A percentile compares a stretch with the other conserved stretches of the same genome.
phyloP scores from a whole-genome alignment of 1,139 yeast species.

The Candida mesenterica region DNA sequence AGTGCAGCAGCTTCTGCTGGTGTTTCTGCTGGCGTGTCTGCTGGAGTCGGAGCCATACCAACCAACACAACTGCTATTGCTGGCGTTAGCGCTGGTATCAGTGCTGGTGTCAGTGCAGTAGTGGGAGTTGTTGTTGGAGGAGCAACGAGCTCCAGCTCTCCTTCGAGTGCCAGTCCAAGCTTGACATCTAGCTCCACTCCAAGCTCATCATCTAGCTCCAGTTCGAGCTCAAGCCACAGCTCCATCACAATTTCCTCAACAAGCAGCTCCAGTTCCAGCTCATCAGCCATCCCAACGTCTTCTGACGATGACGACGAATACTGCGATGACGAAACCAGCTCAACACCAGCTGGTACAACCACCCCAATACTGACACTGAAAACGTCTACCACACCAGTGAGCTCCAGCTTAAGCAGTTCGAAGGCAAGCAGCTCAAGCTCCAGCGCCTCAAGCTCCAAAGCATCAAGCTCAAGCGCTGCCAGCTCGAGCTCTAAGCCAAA shows the following conservation, averaged over 20 bases:
- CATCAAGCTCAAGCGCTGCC: not conserved
- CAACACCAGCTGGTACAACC: not conserved
- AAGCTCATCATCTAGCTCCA: constrained; percentile 12
- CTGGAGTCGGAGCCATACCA: constrained; percentile 7
- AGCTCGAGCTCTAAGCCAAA: constrained; percentile 3
- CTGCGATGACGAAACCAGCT: constrained; percentile 1
- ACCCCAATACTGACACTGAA: not conserved
- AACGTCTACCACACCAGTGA: not conserved
- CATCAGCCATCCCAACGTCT: not conserved
- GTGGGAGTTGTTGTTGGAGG: constrained; percentile 6
- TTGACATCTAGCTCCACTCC: constrained; percentile 4
- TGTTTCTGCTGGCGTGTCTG: constrained; percentile 11
- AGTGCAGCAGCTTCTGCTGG: constrained; percentile 11
- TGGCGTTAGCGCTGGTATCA: constrained; percentile 7
- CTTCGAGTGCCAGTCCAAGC: constrained; percentile 11
- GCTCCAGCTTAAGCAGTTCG: too few relatives aligned
- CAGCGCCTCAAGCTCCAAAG: constrained; percentile 8
- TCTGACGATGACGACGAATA: constrained; percentile 1
- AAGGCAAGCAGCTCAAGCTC: constrained; percentile 8
- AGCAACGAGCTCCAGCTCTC: not conserved
- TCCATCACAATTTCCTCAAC: too few relatives aligned
- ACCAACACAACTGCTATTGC: constrained; percentile 5
- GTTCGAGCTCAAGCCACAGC: constrained; percentile 14
- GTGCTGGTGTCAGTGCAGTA: not conserved
- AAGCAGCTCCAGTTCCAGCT: constrained; percentile 8